Percentiles rank a stretch among this genome's conserved stretches.
Evolutionary conservation across 345 rosid species (phyloP).

Genomic region (Limnanthes douglasii): DNA sequence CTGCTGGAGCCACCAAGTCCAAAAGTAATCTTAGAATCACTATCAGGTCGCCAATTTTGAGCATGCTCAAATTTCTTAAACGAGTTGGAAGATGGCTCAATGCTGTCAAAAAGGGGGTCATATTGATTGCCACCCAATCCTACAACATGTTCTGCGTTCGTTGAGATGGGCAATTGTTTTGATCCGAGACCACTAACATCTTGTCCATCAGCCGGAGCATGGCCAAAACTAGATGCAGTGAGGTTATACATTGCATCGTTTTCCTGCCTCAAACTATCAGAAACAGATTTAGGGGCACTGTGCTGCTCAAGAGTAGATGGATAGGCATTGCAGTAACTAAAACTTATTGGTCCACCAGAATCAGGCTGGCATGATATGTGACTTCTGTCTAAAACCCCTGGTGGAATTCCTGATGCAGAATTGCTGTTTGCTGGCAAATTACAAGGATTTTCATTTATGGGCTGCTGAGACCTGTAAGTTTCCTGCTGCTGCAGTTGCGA

Average conservation of each 20-base stretch:
- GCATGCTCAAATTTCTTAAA: conserved; percentile 19
- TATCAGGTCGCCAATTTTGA: conserved; percentile 25
- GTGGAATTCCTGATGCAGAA: conserved; percentile 16
- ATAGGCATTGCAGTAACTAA: conserved; percentile 20
- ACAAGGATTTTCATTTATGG: conserved; percentile 5
- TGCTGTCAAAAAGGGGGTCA: conserved; percentile 81
- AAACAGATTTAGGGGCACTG: conserved; percentile 16
- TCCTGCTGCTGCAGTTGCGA: conserved; percentile 20
- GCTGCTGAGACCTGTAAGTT: conserved; percentile 9
- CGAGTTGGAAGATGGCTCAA: conserved; percentile 41
- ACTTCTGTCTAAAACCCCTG: conserved; percentile 14
- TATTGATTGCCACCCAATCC: conserved; percentile 40
- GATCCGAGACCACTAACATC: conserved; percentile 19
- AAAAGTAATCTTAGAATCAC: conserved; percentile 21
- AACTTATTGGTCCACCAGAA: conserved; percentile 15
- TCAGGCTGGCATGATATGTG: conserved; percentile 11
- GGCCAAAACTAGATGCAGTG: conserved; percentile 10
- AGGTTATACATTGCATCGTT: conserved; percentile 9
- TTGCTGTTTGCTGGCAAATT: conserved; percentile 10
- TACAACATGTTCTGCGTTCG: conserved; percentile 19
- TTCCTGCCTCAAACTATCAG: conserved; percentile 20
- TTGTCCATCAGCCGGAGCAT: conserved; percentile 18
- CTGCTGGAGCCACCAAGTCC: conserved; percentile 30
- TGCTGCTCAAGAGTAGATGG: conserved; percentile 37
- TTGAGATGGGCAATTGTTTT: conserved; percentile 22